Evolutionary conservation across 2,329 filamentous ascomycete species (phyloP).

Genomic region (Penicillium brevicompactum): DNA sequence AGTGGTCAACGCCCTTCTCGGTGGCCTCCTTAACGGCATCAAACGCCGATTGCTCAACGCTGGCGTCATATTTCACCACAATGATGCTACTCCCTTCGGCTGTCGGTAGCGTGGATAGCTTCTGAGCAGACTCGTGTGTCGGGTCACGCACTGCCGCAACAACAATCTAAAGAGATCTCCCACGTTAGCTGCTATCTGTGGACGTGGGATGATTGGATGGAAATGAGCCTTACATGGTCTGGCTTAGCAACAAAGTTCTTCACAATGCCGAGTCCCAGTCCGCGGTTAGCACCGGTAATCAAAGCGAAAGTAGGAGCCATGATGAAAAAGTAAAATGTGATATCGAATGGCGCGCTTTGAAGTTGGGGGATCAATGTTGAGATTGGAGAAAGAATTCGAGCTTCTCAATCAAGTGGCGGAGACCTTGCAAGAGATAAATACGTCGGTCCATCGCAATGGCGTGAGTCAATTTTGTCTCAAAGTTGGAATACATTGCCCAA

Average conservation of each 20-base stretch:
- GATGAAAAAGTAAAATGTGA: background rate
- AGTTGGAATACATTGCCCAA: background rate
- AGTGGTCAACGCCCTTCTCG: conserved; percentile 28
- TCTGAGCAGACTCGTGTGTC: conserved; percentile 21
- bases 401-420: background rate
- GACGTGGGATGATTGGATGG: background rate
- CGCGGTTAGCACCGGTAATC: conserved; percentile 21
- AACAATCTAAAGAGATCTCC: conserved; percentile 22
- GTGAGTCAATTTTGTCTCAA: background rate
- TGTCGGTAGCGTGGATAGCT: conserved; percentile 25
- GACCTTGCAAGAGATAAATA: background rate
- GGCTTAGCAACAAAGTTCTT: conserved; percentile 10
- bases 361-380: background rate
- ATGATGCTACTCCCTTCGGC: conserved; percentile 32
- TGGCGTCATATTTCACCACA: conserved; percentile 36
- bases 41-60: conserved; percentile 27
- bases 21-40: conserved; percentile 29
- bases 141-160: conserved; percentile 45
- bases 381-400: background rate
- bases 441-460: background rate
- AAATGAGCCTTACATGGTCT: conserved; percentile 8
- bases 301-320: conserved; percentile 14
- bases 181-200: background rate
- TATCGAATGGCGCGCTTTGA: background rate
- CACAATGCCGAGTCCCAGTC: conserved; percentile 15